Conservation (phyloP, 2,329 filamentous ascomycete species). For the Ciborinia camelliae region DNA sequence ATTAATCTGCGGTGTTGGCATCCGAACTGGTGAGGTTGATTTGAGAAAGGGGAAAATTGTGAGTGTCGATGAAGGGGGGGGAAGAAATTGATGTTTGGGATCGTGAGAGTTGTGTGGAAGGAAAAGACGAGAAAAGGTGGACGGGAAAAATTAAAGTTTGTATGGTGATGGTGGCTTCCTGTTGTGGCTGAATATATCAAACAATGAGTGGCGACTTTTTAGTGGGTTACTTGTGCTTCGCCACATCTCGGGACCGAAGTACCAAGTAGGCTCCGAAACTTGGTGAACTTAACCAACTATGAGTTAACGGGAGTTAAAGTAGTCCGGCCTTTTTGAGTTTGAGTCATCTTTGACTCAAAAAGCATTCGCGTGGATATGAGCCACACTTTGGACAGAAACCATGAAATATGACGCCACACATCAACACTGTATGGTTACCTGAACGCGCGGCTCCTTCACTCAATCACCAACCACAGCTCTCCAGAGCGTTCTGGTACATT, state of each 20-base stretch:
- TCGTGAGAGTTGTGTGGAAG: background rate
- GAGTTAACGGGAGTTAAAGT: background rate
- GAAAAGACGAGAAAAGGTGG: background rate
- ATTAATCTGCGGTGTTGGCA: background rate
- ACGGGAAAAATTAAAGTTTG: background rate
- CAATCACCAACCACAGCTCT: slow-evolving; percentile 13
- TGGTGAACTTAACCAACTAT: background rate
- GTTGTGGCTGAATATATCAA: too few species aligned
- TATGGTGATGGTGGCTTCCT: background rate
- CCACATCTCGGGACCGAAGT: background rate
- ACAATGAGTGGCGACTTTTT: background rate
- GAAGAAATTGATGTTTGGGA: background rate
- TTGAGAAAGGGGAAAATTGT: background rate
- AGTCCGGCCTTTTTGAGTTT: background rate
- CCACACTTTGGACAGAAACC: background rate
- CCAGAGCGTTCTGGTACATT: slow-evolving; percentile 3
- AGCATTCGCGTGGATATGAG: background rate
- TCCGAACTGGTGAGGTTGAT: background rate
- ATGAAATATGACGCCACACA: slow-evolving; percentile 14
- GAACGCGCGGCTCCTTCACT: slow-evolving; percentile 17
- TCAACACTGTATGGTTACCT: background rate
- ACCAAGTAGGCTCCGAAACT: background rate
- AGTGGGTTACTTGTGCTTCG: background rate
- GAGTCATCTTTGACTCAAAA: slow-evolving; percentile 7
- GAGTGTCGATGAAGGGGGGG: background rate